Conservation (phyloP, 305 asterid species). For the Caryopteris hybrid region DNA sequence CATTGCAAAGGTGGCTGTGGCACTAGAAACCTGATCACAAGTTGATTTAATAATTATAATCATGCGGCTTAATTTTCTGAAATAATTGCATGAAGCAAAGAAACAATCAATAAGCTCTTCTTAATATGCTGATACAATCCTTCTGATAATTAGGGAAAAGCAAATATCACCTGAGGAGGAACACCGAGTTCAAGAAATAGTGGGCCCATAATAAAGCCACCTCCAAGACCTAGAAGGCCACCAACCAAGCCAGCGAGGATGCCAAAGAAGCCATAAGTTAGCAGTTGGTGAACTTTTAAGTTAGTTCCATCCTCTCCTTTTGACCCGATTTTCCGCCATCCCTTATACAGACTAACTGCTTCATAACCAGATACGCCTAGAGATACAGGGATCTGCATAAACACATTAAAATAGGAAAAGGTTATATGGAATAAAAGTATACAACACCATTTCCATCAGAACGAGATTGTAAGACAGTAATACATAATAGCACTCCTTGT, state of each 20-base stretch:
- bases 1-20: slow-evolving; percentile 96
- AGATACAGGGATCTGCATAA: slow-evolving; percentile 77
- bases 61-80: background rate
- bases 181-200: slow-evolving; percentile 86
- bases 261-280: slow-evolving; percentile 67
- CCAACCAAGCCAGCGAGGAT: slow-evolving; percentile 86
- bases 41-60: background rate
- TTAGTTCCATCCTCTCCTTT: slow-evolving; percentile 68
- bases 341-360: slow-evolving; percentile 71
- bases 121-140: background rate
- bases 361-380: slow-evolving; percentile 65
- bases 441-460: background rate
- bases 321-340: slow-evolving; percentile 76
- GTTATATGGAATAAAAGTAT: background rate
- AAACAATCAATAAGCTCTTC: background rate
- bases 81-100: background rate
- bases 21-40: slow-evolving; percentile 83
- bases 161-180: slow-evolving; percentile 76
- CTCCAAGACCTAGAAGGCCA: slow-evolving; percentile 94
- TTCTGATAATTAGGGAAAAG: background rate
- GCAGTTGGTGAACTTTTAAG: slow-evolving; percentile 55
- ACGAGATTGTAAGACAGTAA: background rate
- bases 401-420: background rate
- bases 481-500: background rate
- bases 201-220: slow-evolving; percentile 98